phyloP scores from a whole-genome alignment of 208 protist species.

The Phytomonas serpens region DNA sequence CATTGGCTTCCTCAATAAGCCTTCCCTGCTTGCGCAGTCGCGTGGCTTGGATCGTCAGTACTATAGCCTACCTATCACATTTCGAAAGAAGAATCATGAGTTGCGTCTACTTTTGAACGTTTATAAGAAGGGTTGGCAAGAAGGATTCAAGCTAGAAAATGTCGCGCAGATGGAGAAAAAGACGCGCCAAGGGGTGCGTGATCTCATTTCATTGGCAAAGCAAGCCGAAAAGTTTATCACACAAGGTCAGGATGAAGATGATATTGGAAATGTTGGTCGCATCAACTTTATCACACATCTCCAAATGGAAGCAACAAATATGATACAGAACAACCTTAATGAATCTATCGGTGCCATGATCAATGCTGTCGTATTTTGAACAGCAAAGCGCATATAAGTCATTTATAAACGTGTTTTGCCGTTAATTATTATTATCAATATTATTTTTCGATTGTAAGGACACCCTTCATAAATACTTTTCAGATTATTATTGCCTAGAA shows the following conservation, averaged over 20 bases:
- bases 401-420: constrained; percentile 12
- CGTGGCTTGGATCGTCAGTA: constrained; percentile 98
- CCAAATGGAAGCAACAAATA: constrained; percentile 60
- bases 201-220: constrained; percentile 55
- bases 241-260: constrained; percentile 78
- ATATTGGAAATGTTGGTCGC: constrained; percentile 76
- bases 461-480: neutral
- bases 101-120: constrained; percentile 99
- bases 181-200: constrained; percentile 61
- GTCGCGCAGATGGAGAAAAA: constrained; percentile 51
- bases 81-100: constrained; percentile 99
- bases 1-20: constrained; percentile 98
- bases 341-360: constrained; percentile 84
- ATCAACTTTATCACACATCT: constrained; percentile 76
- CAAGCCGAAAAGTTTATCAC: constrained; percentile 83
- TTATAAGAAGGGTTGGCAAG: constrained; percentile 98
- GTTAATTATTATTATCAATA: constrained; percentile 10
- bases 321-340: constrained; percentile 76
- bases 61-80: constrained; percentile 99
- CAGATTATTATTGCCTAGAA: neutral
- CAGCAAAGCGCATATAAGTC: neutral
- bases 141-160: constrained; percentile 91
- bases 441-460: neutral
- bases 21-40: constrained; percentile 96
- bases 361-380: constrained; percentile 83